Evolutionary conservation across 2,329 filamentous ascomycete genomes (phyloP), one percentile per base, ranked within the genome.

Genomic region (Stachybotrys echinatus): DNA sequence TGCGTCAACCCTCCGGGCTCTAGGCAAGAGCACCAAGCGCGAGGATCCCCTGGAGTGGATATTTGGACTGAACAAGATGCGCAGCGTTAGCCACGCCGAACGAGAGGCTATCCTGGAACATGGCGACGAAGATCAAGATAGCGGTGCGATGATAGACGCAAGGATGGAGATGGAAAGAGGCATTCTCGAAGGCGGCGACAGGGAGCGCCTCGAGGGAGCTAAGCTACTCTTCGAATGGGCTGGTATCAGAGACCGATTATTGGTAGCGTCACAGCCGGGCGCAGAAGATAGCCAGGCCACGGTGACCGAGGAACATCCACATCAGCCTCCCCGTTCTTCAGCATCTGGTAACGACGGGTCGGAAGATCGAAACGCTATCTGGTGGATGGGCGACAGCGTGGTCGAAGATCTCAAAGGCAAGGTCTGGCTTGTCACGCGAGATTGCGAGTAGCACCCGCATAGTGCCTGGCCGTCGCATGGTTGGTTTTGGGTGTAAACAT

Each of bases 1-100:
- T 64, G 76, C 81, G 5, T 84, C 88, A 0, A 89, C 89, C 0
- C 75, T 95, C 14, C 79, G 85, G 3, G 88, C 88, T 0, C 75
- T 95, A 23, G 88, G 87, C 50, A 66, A 55, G 54, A 62, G 60
- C 27, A 55, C 58, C 5, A 61, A 63, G 31, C 58, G 59, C 18
- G 52, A 63, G 8, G 63, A 70, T 4, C 73, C 88, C 1, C 80
- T 92, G 60, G 83, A 87, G 53, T 92, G 89, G 87, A 63, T 96
- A 2, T 89, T 95, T 63, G 69, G 74, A 2, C 75, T 90, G 0
- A 73, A 78, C 55, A 77, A 51, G 61, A 87, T 72, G 51, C 65
- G 58, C 61, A 69, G 56, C 54, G 80, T 74, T 64, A 88, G 72
- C 64, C 74, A 86, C 47, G 82, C 85, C 1, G 90, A 95, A 59